phyloP scores from a whole-genome alignment of 306 rosid genomes.

The Heteromeles arbutifolia region DNA sequence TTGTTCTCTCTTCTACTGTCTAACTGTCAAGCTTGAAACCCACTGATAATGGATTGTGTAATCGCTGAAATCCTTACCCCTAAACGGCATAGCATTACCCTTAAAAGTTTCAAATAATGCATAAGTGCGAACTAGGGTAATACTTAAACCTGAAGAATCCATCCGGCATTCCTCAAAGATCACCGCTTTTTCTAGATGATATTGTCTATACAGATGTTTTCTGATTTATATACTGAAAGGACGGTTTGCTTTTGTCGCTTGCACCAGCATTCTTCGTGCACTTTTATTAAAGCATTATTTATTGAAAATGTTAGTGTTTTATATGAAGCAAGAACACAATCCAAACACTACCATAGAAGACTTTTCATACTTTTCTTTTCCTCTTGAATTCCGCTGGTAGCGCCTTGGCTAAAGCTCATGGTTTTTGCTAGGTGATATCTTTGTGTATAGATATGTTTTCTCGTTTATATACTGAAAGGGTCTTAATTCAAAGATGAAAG shows the following conservation, averaged over 20 bases:
- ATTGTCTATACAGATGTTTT: background rate
- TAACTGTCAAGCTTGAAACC: background rate
- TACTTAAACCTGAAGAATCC: background rate
- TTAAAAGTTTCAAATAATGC: background rate
- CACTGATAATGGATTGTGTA: background rate
- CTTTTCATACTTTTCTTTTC: background rate
- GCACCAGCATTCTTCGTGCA: too few relatives aligned
- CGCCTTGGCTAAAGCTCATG: background rate
- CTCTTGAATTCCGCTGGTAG: too few relatives aligned
- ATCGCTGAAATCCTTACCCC: background rate
- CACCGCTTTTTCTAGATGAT: background rate
- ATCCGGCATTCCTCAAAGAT: background rate
- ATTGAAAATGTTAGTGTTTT: background rate
- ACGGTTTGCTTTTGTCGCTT: too few relatives aligned
- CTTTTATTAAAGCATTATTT: too few relatives aligned
- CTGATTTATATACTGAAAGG: background rate
- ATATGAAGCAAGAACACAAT: background rate
- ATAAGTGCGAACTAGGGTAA: background rate
- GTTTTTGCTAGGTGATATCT: background rate
- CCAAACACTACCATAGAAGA: background rate
- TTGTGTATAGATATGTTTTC: conserved; percentile 5
- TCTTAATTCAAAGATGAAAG: background rate
- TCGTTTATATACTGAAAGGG: background rate
- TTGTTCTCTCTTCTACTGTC: too few relatives aligned
- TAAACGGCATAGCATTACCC: background rate